These are phyloP conservation scores for Rhipidocladum racemiflorum DNA, from an alignment of 176 grass and related monocot species.

Conservation along the genomic window DNA sequence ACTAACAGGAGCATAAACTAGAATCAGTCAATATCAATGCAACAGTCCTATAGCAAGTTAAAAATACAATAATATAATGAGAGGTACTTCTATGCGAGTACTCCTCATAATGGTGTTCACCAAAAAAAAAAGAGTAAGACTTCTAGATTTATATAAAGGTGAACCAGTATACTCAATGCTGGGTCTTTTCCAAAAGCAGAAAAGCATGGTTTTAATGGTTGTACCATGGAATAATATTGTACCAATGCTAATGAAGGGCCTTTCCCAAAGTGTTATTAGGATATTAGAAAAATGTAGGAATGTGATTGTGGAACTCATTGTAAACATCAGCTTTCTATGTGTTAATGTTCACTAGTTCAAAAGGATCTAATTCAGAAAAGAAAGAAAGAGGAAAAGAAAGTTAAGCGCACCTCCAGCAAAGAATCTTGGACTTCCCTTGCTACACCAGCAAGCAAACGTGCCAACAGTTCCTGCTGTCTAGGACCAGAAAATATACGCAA, in stretches of 20 bases:
- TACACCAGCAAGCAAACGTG: constrained; percentile 50
- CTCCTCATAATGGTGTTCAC: too few species aligned
- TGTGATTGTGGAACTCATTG: not conserved
- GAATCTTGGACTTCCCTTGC: constrained; percentile 57
- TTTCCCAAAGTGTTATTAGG: not conserved
- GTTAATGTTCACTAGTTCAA: constrained; percentile 19
- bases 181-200: not conserved
- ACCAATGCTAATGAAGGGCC: not conserved
- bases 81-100: too few species aligned
- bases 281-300: not conserved
- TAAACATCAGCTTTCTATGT: not conserved
- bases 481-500: constrained; percentile 81
- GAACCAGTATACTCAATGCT: constrained; percentile 16
- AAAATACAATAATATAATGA: not conserved
- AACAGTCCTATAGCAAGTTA: constrained; percentile 13
- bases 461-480: constrained; percentile 76
- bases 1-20: constrained; percentile 26
- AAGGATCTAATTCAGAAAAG: not conserved
- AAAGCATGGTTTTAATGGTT: not conserved
- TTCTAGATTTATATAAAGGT: not conserved
- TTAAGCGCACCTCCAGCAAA: constrained; percentile 48
- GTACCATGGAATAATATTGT: constrained; percentile 1
- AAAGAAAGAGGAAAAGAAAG: constrained; percentile 3
- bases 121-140: not conserved
- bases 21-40: constrained; percentile 18